phyloP scores from a whole-genome alignment of 2,329 filamentous ascomycete genomes.

The Aspergillus aculeatus region DNA sequence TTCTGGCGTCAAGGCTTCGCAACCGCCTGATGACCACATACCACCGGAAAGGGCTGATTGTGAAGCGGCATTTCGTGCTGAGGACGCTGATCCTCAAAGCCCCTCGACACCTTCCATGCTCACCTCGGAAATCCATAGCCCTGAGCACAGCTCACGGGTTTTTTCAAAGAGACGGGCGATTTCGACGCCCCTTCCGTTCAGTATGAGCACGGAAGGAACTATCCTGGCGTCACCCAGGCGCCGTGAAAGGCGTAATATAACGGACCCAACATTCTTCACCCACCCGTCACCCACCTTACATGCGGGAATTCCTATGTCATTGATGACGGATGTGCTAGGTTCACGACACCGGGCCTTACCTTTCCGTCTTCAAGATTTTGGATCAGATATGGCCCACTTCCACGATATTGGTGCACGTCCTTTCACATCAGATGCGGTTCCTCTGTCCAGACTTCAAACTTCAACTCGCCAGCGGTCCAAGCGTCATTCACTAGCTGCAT shows the following conservation, averaged over 20 bases:
- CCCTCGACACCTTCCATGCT: conserved; percentile 19
- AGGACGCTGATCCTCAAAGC: conserved; percentile 26
- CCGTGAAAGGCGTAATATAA: conserved; percentile 41
- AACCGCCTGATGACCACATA: conserved; percentile 8
- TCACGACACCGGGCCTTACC: conserved; percentile 19
- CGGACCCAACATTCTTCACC: conserved; percentile 39
- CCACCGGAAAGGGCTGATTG: conserved; percentile 13
- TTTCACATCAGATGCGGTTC: conserved; percentile 29
- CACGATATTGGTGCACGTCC: conserved; percentile 21
- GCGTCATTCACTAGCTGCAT: conserved; percentile 56
- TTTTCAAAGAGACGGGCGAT: conserved; percentile 32
- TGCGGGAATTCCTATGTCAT: conserved; percentile 17
- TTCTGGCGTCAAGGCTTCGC: conserved; percentile 7
- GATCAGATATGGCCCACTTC: conserved; percentile 21
- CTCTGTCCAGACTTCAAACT: conserved; percentile 29
- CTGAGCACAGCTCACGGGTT: conserved; percentile 28
- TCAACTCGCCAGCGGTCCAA: conserved; percentile 44
- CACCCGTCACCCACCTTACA: conserved; percentile 35
- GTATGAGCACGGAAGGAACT: conserved; percentile 28
- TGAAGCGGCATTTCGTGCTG: conserved; percentile 18
- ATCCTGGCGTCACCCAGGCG: conserved; percentile 23
- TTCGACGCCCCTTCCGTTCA: conserved; percentile 28
- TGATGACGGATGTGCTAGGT: conserved; percentile 15
- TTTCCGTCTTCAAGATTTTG: conserved; percentile 27
- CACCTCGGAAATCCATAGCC: conserved; percentile 31